These are phyloP conservation scores for Posidonia oceanica DNA, from an alignment of 116 monocot genomes.

Conservation along the genomic window DNA sequence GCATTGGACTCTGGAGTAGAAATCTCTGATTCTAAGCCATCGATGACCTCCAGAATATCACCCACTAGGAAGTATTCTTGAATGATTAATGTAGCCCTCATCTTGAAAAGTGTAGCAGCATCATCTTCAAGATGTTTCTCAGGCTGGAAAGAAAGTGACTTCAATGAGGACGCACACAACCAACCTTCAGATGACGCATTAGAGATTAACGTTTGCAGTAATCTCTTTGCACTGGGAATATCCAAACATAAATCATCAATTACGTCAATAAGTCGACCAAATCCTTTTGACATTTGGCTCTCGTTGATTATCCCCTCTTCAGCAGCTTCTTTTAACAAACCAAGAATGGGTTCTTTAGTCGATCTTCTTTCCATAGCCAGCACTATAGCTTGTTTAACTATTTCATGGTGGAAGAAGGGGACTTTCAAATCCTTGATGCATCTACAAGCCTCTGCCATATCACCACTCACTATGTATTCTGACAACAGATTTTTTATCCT, in stretches of 20 bases:
- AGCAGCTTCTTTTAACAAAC: slow-evolving; percentile 32
- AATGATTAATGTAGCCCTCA: slow-evolving; percentile 27
- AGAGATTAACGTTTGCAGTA: slow-evolving; percentile 35
- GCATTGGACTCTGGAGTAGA: slow-evolving; percentile 19
- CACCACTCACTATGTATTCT: slow-evolving; percentile 49
- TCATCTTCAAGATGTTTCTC: slow-evolving; percentile 14
- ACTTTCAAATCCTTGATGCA: slow-evolving; percentile 54
- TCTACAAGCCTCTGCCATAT: slow-evolving; percentile 46
- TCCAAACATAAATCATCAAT: slow-evolving; percentile 56
- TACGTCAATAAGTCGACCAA: slow-evolving; percentile 45
- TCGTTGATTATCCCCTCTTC: slow-evolving; percentile 51
- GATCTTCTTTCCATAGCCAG: slow-evolving; percentile 50
- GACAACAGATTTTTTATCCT: slow-evolving; percentile 37
- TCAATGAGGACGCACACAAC: slow-evolving; percentile 50
- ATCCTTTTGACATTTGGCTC: slow-evolving; percentile 66
- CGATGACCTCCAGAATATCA: slow-evolving; percentile 45
- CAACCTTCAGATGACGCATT: slow-evolving; percentile 73
- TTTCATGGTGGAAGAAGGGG: slow-evolving; percentile 74
- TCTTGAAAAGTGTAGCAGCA: slow-evolving; percentile 25
- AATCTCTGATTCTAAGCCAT: slow-evolving; percentile 24
- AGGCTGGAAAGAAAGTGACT: slow-evolving; percentile 8
- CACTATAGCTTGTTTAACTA: slow-evolving; percentile 47
- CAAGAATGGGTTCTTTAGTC: slow-evolving; percentile 24
- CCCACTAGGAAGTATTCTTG: slow-evolving; percentile 68
- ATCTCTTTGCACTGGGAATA: slow-evolving; percentile 43